Evolutionary conservation across 495 filamentous ascomycete species (phyloP), one percentile per base, ranked within the genome.

Genomic region (Neurospora sp.): DNA sequence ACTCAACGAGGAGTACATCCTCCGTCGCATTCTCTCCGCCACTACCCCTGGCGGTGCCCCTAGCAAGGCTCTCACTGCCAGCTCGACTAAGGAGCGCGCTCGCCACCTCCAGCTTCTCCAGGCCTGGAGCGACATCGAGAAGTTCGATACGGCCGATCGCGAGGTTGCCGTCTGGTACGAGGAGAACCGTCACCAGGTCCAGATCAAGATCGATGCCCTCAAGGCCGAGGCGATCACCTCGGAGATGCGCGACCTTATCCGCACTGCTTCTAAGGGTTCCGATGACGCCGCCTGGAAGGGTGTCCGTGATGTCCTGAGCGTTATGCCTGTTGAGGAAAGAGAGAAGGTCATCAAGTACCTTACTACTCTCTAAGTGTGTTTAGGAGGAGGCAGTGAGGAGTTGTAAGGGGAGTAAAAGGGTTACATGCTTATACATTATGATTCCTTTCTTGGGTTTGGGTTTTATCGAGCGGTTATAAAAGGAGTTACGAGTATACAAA

Each of bases 121-220:
- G 80, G 88, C 93, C 37, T 98, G 94, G 94, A 91, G 87, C 44
- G 90, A 87, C 41, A 82, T 96, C 65, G 75, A 89, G 20, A 84
- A 90, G 73, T 93, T 97, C 80, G 88, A 92, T 40, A 84, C 85
- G 45, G 88, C 92, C 70, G 96, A 99, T 80, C 87, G 86, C 69
- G 90, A 90, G 75, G 96, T 98, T 42, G 92, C 94, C n/a, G 83
- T 87, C 72, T 99, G 96, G 96, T 98, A 97, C 79, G 96, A 99
- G 87, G 92, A 97, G 84, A 96, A 98, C 82, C 88, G 92, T 78
- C 93, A 94, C 85, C 80, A 84, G 6, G 88, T 98, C 16, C 84
- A 90, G 73, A 83, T 85, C 69, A 96, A 94, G 87, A 85, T 98
- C 59, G 94, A 98, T 76, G 78, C 83, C 18, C 81, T 98, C 74